Base-by-base conservation (phyloP, 2,329 filamentous ascomycete species). In the Cercospora sp. region DNA sequence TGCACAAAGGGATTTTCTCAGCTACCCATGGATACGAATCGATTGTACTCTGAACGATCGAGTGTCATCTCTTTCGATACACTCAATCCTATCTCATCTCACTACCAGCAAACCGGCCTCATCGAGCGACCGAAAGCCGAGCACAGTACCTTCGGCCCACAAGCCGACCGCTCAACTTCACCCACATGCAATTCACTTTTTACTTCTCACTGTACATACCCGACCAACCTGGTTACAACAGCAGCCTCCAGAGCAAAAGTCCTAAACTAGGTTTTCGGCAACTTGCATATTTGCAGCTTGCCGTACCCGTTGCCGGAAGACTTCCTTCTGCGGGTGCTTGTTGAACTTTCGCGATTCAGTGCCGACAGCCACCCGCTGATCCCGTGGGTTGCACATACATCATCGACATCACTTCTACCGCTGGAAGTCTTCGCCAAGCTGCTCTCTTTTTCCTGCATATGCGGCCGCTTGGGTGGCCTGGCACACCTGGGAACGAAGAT, bases 281-380 rank as follows among this genome's bases (percentile, higher is more conserved):
- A 6, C n/a, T 23, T 48, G 45, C 45, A 48, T 45, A 31, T 48
- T 42, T 42, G 45, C 45, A 48, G 45, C n/a, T 48, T 23, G 45
- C 45, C 10, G 45, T 48, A 5, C 5, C 36, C 36, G 36, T n/a
- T 42, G 36, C 48, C 20, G 12, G 5, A 16, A 53, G 12, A 53
- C 12, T 20, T 53, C 18, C 36, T 9, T 23, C 48, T 53, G 20
- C 20, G 48, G 18, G 20, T 13, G 20, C 42, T 53, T 51, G 23
- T 4, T 42, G 48, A 28, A 53, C 48, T 53, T 3, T 53, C 48
- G 48, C 48, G 48, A 53, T 16, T 53, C 48, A 53, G 48, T 53
- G 20, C 48, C 48, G 48, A 53, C 48, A 53, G 48, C 48, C 48
- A 53, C 48, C 48, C 48, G 48, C 48, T 53, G 48, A 53, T 53